Percentiles rank a stretch among this genome's conserved stretches.
Conservation (phyloP, 495 filamentous ascomycete species). For the Podospora pseudoanserina region DNA sequence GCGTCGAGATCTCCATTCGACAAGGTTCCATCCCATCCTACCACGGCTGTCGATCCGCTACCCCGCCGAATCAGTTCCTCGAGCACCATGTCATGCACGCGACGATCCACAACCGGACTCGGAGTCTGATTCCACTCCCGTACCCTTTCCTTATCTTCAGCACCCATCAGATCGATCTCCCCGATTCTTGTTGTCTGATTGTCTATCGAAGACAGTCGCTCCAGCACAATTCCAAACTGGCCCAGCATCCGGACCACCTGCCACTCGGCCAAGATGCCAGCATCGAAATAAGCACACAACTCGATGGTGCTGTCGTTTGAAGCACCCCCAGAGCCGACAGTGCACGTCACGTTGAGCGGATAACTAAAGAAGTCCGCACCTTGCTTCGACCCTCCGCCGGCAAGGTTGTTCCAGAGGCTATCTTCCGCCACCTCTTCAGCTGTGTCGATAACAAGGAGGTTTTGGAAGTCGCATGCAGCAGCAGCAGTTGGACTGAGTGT, state of each 20-base stretch:
- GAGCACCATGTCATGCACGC: conserved; percentile 52
- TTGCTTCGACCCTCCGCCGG: conserved; percentile 23
- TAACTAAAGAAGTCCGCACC: conserved; percentile 26
- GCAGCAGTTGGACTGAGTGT: conserved; percentile 50
- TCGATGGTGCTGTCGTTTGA: conserved; percentile 7
- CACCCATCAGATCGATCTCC: conserved; percentile 21
- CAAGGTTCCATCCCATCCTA: conserved; percentile 24
- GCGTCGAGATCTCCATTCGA: conserved; percentile 22
- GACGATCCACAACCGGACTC: conserved; percentile 36
- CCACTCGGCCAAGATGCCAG: conserved; percentile 18
- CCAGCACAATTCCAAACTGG: conserved; percentile 24
- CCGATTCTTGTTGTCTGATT: conserved; percentile 16
- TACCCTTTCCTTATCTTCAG: conserved; percentile 14
- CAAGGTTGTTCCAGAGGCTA: conserved; percentile 24
- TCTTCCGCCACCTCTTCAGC: conserved; percentile 25
- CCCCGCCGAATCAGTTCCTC: conserved; percentile 31
- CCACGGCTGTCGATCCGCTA: conserved; percentile 8
- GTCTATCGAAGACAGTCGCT: conserved; percentile 6
- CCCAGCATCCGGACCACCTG: conserved; percentile 26
- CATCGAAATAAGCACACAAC: conserved; percentile 32
- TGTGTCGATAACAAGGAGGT: conserved; percentile 52
- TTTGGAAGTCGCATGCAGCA: conserved; percentile 58
- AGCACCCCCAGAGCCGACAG: conserved; percentile 2
- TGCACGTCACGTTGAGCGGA: conserved; percentile 27
- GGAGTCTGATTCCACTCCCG: conserved; percentile 25